Base-by-base conservation (phyloP, 108 stramenopile species). In the Pelagomonas calceolata region DNA sequence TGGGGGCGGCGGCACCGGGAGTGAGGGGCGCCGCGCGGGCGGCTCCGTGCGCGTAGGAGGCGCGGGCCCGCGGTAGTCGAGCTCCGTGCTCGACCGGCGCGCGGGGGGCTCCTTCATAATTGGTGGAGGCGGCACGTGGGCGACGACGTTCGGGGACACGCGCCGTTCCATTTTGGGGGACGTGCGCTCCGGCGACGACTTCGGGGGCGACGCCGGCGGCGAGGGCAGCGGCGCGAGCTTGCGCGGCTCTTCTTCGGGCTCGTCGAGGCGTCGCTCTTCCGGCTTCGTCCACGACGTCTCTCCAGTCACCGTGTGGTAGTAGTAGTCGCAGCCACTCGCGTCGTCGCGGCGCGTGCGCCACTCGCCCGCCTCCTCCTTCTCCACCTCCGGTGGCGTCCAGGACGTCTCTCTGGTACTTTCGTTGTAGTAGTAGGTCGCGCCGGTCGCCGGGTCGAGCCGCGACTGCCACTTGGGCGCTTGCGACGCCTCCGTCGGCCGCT, bases 211-310 rank as follows among this genome's bases (percentile, higher is more conserved):
- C n/a, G n/a, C n/a, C n/a, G n/a, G n/a, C n/a, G n/a, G n/a, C n/a
- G n/a, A n/a, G n/a, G n/a, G n/a, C n/a, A n/a, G n/a, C n/a, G n/a
- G n/a, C n/a, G n/a, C n/a, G n/a, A n/a, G n/a, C n/a, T n/a, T n/a
- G n/a, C n/a, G n/a, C n/a, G n/a, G n/a, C n/a, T 30, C 64, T 65
- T 65, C 64, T 65, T 65, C 30, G 64, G 30, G 17, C 64, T 63
- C 60, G 21, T 21, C 26, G 60, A 63, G 26, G 26, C 70, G 0
- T 70, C 70, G 17, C 63, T 51, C 14, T 81, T 64, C 32, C n/a
- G 82, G 82, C 75, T 83, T 83, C 30, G 72, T 63, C 82, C 82
- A 83, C n/a, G 72, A 66, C 33, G 82, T 81, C 72, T 81, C 78
- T 18, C 76, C 43, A 29, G 82, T 79, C 32, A 32, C 16, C 18